Conservation (phyloP, 1,284 basidiomycete species). For the Malassezia equina region DNA sequence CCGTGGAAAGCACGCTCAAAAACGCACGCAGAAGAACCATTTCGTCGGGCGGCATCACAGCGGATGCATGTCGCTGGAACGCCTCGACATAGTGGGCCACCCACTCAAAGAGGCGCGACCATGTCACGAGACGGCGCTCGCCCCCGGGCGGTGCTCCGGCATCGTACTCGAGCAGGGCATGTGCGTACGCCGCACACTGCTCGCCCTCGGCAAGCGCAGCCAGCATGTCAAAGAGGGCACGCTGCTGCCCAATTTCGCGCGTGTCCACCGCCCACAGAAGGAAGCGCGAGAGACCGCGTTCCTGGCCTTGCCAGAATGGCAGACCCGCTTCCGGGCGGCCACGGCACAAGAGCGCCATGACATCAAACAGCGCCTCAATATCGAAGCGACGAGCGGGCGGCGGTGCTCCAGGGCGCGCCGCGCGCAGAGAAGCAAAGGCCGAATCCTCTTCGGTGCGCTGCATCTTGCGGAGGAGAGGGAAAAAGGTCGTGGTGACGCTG, state of each 20-base stretch:
- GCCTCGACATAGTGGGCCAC: conserved; percentile 42
- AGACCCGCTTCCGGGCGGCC: conserved; percentile 36
- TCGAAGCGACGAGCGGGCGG: conserved; percentile 35
- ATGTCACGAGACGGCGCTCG: conserved; percentile 38
- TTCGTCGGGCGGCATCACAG: conserved; percentile 60
- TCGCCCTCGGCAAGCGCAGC: conserved; percentile 37
- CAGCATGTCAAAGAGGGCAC: conserved; percentile 44
- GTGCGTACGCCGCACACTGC: conserved; percentile 40
- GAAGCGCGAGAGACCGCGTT: conserved; percentile 49
- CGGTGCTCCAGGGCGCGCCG: conserved; percentile 25
- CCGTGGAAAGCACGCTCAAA: conserved; percentile 67
- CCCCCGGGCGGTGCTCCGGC: conserved; percentile 17
- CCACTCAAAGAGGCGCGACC: conserved; percentile 45
- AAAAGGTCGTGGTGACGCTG: conserved; percentile 27
- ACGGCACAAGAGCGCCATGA: conserved; percentile 36
- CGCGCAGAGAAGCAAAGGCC: conserved; percentile 28
- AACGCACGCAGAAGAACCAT: conserved; percentile 69
- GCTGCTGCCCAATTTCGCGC: conserved; percentile 40
- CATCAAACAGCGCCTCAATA: conserved; percentile 45
- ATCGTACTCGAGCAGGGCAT: conserved; percentile 36
- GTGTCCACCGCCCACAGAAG: conserved; percentile 45
- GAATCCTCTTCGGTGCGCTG: conserved; percentile 46
- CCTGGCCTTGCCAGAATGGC: conserved; percentile 43
- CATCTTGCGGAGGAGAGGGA: conserved; percentile 40
- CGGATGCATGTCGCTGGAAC: conserved; percentile 22